Base-by-base conservation (phyloP, 495 filamentous ascomycete species). In the Stereocaulon alpinum region DNA sequence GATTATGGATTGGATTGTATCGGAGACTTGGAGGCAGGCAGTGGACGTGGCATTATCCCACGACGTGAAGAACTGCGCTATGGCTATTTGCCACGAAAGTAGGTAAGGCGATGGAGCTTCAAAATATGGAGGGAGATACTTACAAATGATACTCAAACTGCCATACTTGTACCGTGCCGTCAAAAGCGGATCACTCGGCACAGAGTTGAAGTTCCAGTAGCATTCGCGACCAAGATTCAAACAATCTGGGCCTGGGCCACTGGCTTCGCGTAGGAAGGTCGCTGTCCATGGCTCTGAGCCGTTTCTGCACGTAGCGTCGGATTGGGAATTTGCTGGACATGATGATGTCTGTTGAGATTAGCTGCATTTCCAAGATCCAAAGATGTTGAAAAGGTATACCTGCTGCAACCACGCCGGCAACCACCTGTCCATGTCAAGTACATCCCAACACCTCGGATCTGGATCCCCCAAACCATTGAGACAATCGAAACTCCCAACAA, bases 271-370 rank as follows among this genome's bases (percentile, higher is more conserved):
- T 45, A 59, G 14, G 56, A 59, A 59, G 7, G 56, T 59, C 29
- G 18, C 40, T 40, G 56, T 59, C 56, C 56, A 59, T 5, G 56
- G 56, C 29, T 59, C 56, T 6, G 55, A 42, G 18, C 24, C 24
- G 24, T 48, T 34, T 7, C 22, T 42, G 14, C 22, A 22, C 14
- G 37, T 59, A 34, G 32, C 37, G 37, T 17, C 27, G 42, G 34
- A 32, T 14, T 37, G n/a, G 4, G 24, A 50, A 7, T 22, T 5
- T 49, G 42, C 11, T 17, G 24, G 7, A 40, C 56, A 59, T 50
- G 47, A 27, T 15, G 56, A 45, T 4, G 29, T 59, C 34, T 59
- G 22, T 30, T 20, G 41, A 40, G 7, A 37, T 12, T 37, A 24
- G 24, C 24, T 24, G 24, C 7, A 37, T 9, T 6, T 2, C 7